Evolutionary conservation across 2,329 filamentous ascomycete species (phyloP).

Genomic region (Dothistroma septosporum): DNA sequence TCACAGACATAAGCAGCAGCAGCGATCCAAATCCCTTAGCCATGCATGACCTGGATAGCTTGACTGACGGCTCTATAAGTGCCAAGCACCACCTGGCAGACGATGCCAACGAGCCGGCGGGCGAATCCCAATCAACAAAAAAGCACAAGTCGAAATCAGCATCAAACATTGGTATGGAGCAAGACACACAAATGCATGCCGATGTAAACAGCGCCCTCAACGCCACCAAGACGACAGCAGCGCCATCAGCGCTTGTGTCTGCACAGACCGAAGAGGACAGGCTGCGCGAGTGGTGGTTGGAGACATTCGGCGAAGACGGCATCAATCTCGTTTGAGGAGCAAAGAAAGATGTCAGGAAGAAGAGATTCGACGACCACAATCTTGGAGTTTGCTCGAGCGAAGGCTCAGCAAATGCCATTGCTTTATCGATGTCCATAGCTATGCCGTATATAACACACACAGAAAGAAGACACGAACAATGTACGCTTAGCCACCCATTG

Average conservation of each 20-base stretch:
- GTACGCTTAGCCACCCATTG: background rate
- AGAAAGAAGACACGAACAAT: background rate
- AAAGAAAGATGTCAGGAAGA: background rate
- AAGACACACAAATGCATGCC: background rate
- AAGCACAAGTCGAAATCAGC: background rate
- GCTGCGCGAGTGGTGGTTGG: constrained; percentile 26
- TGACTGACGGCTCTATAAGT: background rate
- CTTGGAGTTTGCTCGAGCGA: background rate
- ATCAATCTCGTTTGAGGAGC: constrained; percentile 25
- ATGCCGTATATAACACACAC: background rate
- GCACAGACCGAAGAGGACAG: constrained; percentile 12
- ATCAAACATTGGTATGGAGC: background rate
- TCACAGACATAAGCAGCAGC: constrained; percentile 12
- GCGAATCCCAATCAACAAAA: background rate
- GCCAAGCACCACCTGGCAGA: background rate
- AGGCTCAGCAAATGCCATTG: background rate
- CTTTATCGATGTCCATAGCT: background rate
- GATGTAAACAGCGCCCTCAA: constrained; percentile 1
- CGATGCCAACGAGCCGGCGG: background rate
- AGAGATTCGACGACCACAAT: background rate
- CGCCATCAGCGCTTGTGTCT: background rate
- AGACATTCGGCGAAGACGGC: constrained; percentile 27
- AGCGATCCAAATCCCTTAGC: background rate
- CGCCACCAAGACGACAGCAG: background rate
- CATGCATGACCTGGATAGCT: background rate